phyloP scores from a whole-genome alignment of 257 asterid genomes.

The Nicotiana undulata region DNA sequence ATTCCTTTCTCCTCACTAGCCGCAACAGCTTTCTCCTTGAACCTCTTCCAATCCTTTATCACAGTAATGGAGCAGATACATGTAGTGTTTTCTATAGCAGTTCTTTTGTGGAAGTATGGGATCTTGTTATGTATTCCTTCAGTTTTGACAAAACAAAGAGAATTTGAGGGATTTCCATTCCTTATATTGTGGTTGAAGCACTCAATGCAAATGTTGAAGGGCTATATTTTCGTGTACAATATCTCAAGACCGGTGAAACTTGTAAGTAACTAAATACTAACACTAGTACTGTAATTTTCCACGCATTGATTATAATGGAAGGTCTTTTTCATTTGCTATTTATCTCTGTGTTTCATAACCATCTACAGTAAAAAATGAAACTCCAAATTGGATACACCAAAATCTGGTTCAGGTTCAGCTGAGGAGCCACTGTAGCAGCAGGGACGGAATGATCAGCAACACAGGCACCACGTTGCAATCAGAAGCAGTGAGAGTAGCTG shows the following conservation, averaged over 20 bases:
- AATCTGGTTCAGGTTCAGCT: not conserved
- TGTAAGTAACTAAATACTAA: too few relatives aligned
- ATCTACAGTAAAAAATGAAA: not conserved
- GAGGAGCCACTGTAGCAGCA: not conserved
- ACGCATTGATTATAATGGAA: not conserved
- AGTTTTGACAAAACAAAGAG: not conserved
- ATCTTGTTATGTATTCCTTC: not conserved
- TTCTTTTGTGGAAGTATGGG: not conserved
- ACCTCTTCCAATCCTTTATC: not conserved
- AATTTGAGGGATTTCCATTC: not conserved
- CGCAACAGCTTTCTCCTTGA: not conserved
- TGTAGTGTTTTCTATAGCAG: not conserved
- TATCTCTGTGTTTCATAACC: not conserved
- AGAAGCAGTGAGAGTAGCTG: slow-evolving; percentile 11
- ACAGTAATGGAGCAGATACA: not conserved
- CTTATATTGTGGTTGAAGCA: not conserved
- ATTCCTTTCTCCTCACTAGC: not conserved
- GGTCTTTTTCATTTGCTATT: not conserved
- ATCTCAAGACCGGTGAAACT: not conserved
- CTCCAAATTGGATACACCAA: not conserved
- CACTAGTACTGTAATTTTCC: not conserved
- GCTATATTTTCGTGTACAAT: not conserved
- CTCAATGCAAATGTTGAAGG: not conserved
- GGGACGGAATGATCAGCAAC: not conserved
- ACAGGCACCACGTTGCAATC: not conserved